These are phyloP conservation scores for Trichocomaceae sp. DNA, from an alignment of 2,329 filamentous ascomycete genomes.

Conservation along the genomic window DNA sequence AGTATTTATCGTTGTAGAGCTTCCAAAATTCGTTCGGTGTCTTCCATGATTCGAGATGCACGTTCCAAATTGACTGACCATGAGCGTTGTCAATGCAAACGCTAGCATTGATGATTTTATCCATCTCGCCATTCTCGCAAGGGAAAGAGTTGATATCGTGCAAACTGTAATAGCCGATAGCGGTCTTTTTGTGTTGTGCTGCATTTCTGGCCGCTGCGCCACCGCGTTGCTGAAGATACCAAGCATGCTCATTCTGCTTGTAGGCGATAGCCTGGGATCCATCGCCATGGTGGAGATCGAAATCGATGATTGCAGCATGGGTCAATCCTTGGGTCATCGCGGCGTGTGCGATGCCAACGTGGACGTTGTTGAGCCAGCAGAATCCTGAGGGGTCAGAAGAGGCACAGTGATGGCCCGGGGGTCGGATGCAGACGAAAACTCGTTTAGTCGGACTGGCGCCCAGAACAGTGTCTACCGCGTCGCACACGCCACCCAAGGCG, in stretches of 20 bases:
- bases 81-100: conserved; percentile 92
- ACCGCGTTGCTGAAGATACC: conserved; percentile 12
- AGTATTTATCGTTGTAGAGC: conserved; percentile 75
- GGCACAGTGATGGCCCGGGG: conserved; percentile 93
- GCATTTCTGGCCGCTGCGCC: conserved; percentile 61
- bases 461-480: conserved; percentile 84
- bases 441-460: conserved; percentile 57
- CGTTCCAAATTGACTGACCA: conserved; percentile 91
- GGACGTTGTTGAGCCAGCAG: conserved; percentile 98
- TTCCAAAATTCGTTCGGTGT: conserved; percentile 79
- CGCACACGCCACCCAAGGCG: conserved; percentile 84
- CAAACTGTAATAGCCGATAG: conserved; percentile 91
- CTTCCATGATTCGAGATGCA: conserved; percentile 85
- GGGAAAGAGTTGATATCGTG: conserved; percentile 99
- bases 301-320: conserved; percentile 88
- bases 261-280: conserved; percentile 94
- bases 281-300: conserved; percentile 86
- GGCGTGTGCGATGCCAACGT: conserved; percentile 90
- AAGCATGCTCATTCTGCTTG: conserved; percentile 72
- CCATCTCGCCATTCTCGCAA: conserved; percentile 86
- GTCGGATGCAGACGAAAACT: conserved; percentile 86
- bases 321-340: conserved; percentile 78
- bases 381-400: conserved; percentile 85
- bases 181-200: conserved; percentile 69
- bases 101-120: conserved; percentile 90